phyloP scores from a whole-genome alignment of 352 stramenopile species.

The Phytophthora macrochlamydospora region DNA sequence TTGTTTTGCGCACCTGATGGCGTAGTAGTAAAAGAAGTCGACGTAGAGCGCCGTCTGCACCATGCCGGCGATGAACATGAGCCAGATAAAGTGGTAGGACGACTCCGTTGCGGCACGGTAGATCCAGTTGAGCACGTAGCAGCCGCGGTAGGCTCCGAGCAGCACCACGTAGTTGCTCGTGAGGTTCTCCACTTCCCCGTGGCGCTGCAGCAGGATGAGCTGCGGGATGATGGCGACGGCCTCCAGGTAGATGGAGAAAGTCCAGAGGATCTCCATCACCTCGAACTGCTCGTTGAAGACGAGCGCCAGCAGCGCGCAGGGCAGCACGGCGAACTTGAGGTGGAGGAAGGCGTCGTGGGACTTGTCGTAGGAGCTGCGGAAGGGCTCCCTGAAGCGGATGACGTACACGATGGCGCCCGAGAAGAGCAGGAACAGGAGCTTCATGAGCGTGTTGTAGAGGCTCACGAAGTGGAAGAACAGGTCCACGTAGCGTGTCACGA shows the following conservation, averaged over 20 bases:
- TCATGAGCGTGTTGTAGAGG: slow-evolving; percentile 99
- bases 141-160: slow-evolving; percentile 96
- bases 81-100: slow-evolving; percentile 98
- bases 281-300: slow-evolving; percentile 95
- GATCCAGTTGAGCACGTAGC: slow-evolving; percentile 99
- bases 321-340: slow-evolving; percentile 96
- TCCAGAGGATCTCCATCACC: slow-evolving; percentile 96
- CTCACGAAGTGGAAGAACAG: slow-evolving; percentile 96
- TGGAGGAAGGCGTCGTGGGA: slow-evolving; percentile 99
- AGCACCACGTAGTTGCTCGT: slow-evolving; percentile 99
- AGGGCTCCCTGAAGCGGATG: slow-evolving; percentile 96
- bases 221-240: slow-evolving; percentile 98
- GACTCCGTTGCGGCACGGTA: slow-evolving; percentile 96
- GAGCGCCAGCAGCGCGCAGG: slow-evolving; percentile 95
- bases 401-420: slow-evolving; percentile 98
- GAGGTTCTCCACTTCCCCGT: slow-evolving; percentile 98
- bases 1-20: slow-evolving; percentile 70
- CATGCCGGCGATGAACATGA: slow-evolving; percentile 98
- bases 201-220: slow-evolving; percentile 98
- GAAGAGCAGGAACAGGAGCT: slow-evolving; percentile 97
- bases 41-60: slow-evolving; percentile 99
- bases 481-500: slow-evolving; percentile 98
- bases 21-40: slow-evolving; percentile 99
- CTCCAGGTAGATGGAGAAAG: slow-evolving; percentile 99
- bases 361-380: slow-evolving; percentile 98